Conservation (phyloP, 441 rosid species). For the Brassica hybrid region DNA sequence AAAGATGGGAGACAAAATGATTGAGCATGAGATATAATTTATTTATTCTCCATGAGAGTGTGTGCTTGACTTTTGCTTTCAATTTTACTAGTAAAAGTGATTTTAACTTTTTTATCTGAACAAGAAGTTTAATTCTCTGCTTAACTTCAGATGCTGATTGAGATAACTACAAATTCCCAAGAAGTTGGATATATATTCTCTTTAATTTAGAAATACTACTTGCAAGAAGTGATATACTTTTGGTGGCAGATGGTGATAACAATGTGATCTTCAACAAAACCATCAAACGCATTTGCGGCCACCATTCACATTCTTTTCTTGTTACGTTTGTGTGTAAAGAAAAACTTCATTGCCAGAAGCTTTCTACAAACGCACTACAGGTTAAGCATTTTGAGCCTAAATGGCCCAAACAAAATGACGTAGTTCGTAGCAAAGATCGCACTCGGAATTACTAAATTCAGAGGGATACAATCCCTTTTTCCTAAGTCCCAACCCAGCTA, state of each 20-base stretch:
- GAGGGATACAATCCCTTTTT: background rate
- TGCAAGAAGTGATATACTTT: background rate
- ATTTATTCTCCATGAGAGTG: slow-evolving; percentile 32
- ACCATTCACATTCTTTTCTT: background rate
- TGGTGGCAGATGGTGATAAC: background rate
- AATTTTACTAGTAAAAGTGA: background rate
- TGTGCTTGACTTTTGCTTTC: slow-evolving; percentile 11
- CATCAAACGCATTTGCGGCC: background rate
- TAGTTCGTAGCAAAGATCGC: background rate
- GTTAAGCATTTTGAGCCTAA: background rate
- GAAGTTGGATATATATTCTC: background rate
- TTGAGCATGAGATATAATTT: slow-evolving; percentile 43
- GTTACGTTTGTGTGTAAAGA: background rate
- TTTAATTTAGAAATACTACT: background rate
- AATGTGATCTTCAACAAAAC: background rate
- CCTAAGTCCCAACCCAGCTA: slow-evolving; percentile 3
- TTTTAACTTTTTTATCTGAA: background rate
- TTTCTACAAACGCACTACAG: background rate
- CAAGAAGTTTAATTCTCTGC: background rate
- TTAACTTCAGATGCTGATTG: background rate
- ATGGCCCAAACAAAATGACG: background rate
- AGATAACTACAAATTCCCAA: background rate
- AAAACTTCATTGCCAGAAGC: background rate
- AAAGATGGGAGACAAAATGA: slow-evolving; percentile 46
- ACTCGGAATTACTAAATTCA: background rate